These are phyloP conservation scores for Phlebiopsis gigantea DNA, from an alignment of 768 basidiomycete species.

Conservation along the genomic window DNA sequence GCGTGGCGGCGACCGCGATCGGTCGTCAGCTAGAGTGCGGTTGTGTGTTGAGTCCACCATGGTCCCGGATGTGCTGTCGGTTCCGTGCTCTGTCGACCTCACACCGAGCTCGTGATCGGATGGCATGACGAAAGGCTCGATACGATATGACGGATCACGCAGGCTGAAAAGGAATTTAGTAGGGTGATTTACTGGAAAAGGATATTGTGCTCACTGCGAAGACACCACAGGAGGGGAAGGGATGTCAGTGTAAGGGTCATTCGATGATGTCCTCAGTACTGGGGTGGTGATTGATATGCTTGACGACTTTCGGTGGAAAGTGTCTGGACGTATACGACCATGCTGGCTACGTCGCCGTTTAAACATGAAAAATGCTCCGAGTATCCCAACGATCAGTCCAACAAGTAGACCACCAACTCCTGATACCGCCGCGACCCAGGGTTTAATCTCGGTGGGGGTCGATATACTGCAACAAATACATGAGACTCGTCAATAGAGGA, in stretches of 20 bases:
- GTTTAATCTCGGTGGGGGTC: neutral
- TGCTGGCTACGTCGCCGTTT: neutral
- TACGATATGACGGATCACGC: constrained; percentile 25
- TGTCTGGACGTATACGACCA: neutral
- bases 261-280: neutral
- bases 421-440: constrained; percentile 22
- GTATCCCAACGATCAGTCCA: constrained; percentile 18
- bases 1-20: neutral
- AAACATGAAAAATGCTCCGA: constrained; percentile 5
- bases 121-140: constrained; percentile 42
- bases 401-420: constrained; percentile 19
- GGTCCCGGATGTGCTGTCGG: neutral
- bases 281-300: constrained; percentile 9
- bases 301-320: constrained; percentile 7
- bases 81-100: neutral
- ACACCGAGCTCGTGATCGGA: constrained; percentile 21
- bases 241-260: constrained; percentile 4
- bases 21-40: neutral
- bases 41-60: neutral
- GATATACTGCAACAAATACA: neutral
- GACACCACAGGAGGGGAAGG: neutral
- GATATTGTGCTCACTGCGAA: neutral
- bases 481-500: neutral
- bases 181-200: no score
- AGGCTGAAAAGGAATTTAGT: neutral